A percentile compares a stretch with the other conserved stretches of the same genome.
Evolutionary conservation across 495 filamentous ascomycete genomes (phyloP).

Genomic region (Penicillium paxilli): DNA sequence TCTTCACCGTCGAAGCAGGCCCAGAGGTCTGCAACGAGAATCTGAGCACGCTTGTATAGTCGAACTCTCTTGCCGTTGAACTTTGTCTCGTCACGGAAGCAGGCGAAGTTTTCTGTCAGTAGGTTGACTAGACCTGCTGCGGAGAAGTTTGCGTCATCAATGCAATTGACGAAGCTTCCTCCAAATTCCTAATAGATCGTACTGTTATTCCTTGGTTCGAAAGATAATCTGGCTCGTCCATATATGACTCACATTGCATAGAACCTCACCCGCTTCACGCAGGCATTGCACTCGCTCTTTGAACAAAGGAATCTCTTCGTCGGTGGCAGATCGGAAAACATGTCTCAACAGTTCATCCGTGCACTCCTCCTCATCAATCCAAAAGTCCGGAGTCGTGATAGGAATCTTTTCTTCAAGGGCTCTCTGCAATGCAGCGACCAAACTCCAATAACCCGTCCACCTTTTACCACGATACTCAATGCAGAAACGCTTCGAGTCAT

Average conservation of each 20-base stretch:
- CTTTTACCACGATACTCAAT: conserved; percentile 75
- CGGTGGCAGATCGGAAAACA: conserved; percentile 83
- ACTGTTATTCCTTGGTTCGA: not conserved
- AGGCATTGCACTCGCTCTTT: conserved; percentile 75
- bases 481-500: conserved; percentile 67
- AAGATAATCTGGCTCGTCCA: not conserved
- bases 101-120: conserved; percentile 74
- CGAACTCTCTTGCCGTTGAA: conserved; percentile 76
- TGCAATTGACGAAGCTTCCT: conserved; percentile 70
- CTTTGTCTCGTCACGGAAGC: conserved; percentile 76
- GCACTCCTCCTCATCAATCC: conserved; percentile 75
- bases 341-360: conserved; percentile 70
- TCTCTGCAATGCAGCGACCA: conserved; percentile 82
- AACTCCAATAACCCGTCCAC: conserved; percentile 95
- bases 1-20: conserved; percentile 82
- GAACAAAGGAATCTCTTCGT: conserved; percentile 85
- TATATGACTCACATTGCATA: conserved; percentile 70
- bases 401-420: conserved; percentile 94
- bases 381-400: conserved; percentile 86
- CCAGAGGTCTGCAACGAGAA: conserved; percentile 93
- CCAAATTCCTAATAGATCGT: conserved; percentile 64
- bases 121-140: conserved; percentile 83
- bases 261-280: conserved; percentile 78
- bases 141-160: conserved; percentile 74
- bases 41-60: conserved; percentile 91